Conservation (phyloP, 495 filamentous ascomycete species). For the Ascobolus immersus region DNA sequence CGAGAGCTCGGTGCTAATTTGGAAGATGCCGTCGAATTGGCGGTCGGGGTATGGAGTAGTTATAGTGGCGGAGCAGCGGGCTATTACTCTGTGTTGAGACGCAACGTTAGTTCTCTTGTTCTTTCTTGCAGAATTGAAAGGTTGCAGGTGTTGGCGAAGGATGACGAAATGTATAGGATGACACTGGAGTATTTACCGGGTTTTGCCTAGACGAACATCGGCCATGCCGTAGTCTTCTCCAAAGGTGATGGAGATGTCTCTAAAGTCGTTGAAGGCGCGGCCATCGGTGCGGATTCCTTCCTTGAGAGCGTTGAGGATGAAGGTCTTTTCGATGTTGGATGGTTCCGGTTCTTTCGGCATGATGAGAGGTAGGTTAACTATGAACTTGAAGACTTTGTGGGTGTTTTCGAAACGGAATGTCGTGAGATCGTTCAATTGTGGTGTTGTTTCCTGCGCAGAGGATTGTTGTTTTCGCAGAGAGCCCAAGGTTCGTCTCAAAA, state of each 20-base stretch:
- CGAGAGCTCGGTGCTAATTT: conserved; percentile 64
- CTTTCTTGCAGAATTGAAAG: background rate
- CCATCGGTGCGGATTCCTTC: conserved; percentile 62
- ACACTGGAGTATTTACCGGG: conserved; percentile 31
- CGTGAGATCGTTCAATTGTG: too few species aligned
- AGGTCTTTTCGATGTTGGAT: conserved; percentile 51
- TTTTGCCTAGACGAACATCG: conserved; percentile 74
- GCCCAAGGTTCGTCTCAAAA: too few species aligned
- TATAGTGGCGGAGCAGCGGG: conserved; percentile 67
- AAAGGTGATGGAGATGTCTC: conserved; percentile 51
- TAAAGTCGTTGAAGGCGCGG: conserved; percentile 50
- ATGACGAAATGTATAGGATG: background rate
- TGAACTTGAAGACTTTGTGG: conserved; percentile 2
- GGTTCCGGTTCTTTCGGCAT: conserved; percentile 83
- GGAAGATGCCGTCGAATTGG: conserved; percentile 84
- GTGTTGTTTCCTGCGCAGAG: too few species aligned
- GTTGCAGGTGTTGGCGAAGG: background rate
- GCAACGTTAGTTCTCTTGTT: conserved; percentile 6
- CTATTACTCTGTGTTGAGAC: conserved; percentile 36
- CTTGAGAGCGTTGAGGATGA: conserved; percentile 47
- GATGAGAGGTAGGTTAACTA: conserved; percentile 4
- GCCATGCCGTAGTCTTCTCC: conserved; percentile 77
- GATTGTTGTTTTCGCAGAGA: conserved; percentile 2
- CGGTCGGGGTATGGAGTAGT: conserved; percentile 61
- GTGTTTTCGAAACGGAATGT: background rate